These are phyloP conservation scores for Alternaria novae-zelandiae DNA, from an alignment of 2,329 filamentous ascomycete genomes.

Conservation along the genomic window DNA sequence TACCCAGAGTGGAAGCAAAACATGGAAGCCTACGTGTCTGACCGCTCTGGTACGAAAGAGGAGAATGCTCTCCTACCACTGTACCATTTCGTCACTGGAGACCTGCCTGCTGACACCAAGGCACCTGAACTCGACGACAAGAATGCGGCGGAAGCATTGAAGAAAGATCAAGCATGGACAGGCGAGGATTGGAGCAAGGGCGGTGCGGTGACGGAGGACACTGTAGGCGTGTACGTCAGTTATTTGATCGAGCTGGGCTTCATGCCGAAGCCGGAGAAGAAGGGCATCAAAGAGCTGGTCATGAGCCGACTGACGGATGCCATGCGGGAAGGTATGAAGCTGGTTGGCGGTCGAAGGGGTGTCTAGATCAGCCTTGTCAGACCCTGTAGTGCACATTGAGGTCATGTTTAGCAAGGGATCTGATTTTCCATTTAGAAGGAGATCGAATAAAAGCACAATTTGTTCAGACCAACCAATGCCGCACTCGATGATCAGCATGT, in stretches of 20 bases:
- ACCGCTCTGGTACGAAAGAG: constrained; percentile 62
- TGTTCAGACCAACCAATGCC: background rate
- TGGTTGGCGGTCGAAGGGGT: constrained; percentile 41
- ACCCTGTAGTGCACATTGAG: background rate
- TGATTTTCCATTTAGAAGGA: background rate
- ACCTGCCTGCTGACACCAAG: constrained; percentile 72
- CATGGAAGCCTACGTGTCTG: constrained; percentile 72
- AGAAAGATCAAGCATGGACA: constrained; percentile 66
- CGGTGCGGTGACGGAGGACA: constrained; percentile 64
- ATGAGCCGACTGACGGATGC: constrained; percentile 35
- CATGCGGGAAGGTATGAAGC: constrained; percentile 44
- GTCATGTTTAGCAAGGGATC: background rate
- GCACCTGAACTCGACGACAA: constrained; percentile 77
- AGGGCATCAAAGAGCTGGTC: constrained; percentile 37
- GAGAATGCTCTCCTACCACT: constrained; percentile 74
- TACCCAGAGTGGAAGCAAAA: constrained; percentile 73
- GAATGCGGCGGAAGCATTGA: constrained; percentile 70
- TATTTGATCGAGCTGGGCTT: constrained; percentile 70
- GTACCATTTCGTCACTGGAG: constrained; percentile 73
- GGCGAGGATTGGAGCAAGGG: constrained; percentile 63
- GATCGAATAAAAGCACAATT: background rate
- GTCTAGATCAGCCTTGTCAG: constrained; percentile 17
- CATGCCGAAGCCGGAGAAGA: constrained; percentile 53
- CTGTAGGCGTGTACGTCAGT: constrained; percentile 67
- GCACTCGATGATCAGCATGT: background rate